Percentiles rank a stretch among this genome's conserved stretches.
Evolutionary conservation across 805 yeast genomes (phyloP).

Genomic region (Candida dendrica): DNA sequence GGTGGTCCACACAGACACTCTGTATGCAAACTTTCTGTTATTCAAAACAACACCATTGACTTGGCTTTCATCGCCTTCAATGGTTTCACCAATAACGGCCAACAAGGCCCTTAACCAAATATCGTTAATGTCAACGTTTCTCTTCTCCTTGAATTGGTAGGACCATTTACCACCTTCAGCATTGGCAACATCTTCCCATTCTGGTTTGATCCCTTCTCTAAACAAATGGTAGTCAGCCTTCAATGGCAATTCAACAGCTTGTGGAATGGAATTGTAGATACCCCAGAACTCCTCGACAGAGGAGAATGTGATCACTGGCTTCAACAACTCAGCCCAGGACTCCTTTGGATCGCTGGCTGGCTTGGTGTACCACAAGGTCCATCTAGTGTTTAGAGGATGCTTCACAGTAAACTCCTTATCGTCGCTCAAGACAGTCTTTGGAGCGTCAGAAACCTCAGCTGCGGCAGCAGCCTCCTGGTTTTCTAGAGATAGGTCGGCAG

Average conservation of each 20-base stretch:
- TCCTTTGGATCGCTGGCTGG: slow-evolving; percentile 72
- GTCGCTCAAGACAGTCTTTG: slow-evolving; percentile 24
- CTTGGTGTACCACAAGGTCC: slow-evolving; percentile 98
- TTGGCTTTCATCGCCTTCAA: slow-evolving; percentile 71
- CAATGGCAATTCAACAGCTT: slow-evolving; percentile 82
- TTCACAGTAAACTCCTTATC: slow-evolving; percentile 27
- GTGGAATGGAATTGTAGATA: slow-evolving; percentile 86
- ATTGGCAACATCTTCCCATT: slow-evolving; percentile 94
- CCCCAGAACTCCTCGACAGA: slow-evolving; percentile 99
- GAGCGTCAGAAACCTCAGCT: slow-evolving; percentile 14
- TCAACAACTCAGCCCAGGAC: slow-evolving; percentile 87
- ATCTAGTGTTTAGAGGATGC: slow-evolving; percentile 84
- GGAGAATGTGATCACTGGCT: slow-evolving; percentile 84
- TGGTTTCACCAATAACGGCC: slow-evolving; percentile 91
- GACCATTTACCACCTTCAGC: slow-evolving; percentile 94
- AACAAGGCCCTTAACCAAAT: slow-evolving; percentile 87
- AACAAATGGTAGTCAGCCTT: slow-evolving; percentile 93
- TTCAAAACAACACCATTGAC: slow-evolving; percentile 92
- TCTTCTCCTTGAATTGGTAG: slow-evolving; percentile 61
- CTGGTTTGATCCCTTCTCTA: slow-evolving; percentile 91
- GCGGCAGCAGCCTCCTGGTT: slow-evolving; percentile 5
- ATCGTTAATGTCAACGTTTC: slow-evolving; percentile 63
- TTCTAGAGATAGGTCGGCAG: slow-evolving; percentile 18
- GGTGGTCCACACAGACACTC: slow-evolving; percentile 91
- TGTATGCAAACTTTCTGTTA: slow-evolving; percentile 73